A percentile compares a stretch with the other conserved stretches of the same genome.
Conservation (phyloP, 2,329 filamentous ascomycete species). For the Sporothrix globosa region DNA sequence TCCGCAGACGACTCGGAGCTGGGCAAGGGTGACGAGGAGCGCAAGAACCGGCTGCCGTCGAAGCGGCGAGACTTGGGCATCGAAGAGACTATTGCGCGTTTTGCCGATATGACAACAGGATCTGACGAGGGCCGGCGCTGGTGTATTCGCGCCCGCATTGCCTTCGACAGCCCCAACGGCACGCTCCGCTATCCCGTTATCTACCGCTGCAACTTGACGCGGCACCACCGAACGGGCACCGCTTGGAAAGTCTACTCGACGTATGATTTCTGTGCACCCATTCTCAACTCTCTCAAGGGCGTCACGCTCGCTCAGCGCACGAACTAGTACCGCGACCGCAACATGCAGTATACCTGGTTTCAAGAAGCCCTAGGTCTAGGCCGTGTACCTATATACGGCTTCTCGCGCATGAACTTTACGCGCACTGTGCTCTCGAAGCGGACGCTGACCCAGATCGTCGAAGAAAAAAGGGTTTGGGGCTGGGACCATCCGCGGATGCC, state of each 20-base stretch:
- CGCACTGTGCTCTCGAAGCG: background rate
- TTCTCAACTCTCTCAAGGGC: background rate
- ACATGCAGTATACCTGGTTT: background rate
- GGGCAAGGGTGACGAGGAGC: background rate
- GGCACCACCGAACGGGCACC: background rate
- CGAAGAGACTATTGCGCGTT: background rate
- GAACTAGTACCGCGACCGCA: background rate
- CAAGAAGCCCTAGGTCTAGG: background rate
- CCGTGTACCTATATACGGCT: background rate
- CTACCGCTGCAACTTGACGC: background rate
- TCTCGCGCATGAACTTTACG: background rate
- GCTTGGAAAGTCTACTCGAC: background rate
- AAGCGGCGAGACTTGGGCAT: background rate
- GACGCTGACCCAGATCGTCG: background rate
- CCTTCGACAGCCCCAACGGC: background rate
- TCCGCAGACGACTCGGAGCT: background rate
- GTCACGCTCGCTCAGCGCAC: background rate
- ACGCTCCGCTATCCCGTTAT: background rate
- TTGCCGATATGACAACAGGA: background rate
- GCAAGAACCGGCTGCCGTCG: background rate
- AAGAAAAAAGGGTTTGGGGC: background rate
- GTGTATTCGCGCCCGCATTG: background rate
- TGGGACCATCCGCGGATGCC: constrained; percentile 1
- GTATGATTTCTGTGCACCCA: background rate
- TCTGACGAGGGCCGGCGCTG: background rate